Conservation (phyloP, 108 stramenopile genomes). For the Stephanodiscus minutulus region DNA sequence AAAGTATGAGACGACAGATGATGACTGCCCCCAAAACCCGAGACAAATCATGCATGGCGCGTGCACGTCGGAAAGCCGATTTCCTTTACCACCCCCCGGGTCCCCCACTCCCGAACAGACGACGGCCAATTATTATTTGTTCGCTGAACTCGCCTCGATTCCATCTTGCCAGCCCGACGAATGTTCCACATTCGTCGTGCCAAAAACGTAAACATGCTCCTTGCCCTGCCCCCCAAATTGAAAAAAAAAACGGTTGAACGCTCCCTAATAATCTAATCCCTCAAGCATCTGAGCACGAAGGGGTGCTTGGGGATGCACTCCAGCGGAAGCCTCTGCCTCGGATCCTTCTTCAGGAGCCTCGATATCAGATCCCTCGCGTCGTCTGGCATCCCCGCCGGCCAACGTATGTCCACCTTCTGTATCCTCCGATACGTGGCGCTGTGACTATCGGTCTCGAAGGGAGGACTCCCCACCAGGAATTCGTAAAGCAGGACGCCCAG, state of each 20-base stretch:
- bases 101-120: too few relatives aligned
- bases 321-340: constrained; percentile 79
- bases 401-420: constrained; percentile 89
- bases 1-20: too few relatives aligned
- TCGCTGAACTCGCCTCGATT: too few relatives aligned
- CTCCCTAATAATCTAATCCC: constrained; percentile 11
- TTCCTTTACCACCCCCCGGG: too few relatives aligned
- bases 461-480: constrained; percentile 93
- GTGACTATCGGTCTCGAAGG: constrained; percentile 96
- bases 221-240: too few relatives aligned
- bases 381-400: constrained; percentile 82
- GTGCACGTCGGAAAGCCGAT: too few relatives aligned
- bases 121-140: too few relatives aligned
- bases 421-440: constrained; percentile 94
- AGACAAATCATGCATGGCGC: too few relatives aligned
- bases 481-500: constrained; percentile 96
- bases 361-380: constrained; percentile 95
- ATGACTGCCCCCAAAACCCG: too few relatives aligned
- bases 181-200: too few relatives aligned
- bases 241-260: background rate
- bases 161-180: too few relatives aligned
- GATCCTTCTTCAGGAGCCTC: constrained; percentile 91
- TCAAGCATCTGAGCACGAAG: constrained; percentile 76
- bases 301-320: constrained; percentile 89
- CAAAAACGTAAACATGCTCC: too few relatives aligned